Evolutionary conservation across 306 rosid genomes (phyloP), one percentile per base, ranked within the genome.

Genomic region (Psophocarpus tetragonolobus): DNA sequence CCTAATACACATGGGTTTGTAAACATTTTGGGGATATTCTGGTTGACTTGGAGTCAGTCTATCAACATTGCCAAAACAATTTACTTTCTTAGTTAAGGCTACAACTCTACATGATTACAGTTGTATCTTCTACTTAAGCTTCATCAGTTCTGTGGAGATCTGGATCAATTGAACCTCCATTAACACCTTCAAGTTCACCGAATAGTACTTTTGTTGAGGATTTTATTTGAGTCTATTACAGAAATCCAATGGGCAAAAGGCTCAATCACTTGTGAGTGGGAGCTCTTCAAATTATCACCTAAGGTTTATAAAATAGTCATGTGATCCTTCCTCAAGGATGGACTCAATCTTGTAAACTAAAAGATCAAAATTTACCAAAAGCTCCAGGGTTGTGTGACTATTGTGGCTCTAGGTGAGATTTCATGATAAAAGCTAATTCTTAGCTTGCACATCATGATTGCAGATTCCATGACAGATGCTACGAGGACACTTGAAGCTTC

Each of bases 391-490:
- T 60, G 36, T 61, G 24, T 53, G 39, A 38, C 24, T 74, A 45
- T 57, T 62, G 67, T 1, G 44, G 18, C 75, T 74, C 27, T 21
- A 23, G 42, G 26, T 73, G 23, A 80, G 20, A 75, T 47, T 69
- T 65, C 21, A 67, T 50, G 54, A 65, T 57, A 30, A 74, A 81
- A 78, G 72, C 77, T 69, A 53, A 83, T 73, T 33, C 11, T 50
- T 76, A 63, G 35, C 42, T 63, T 33, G 20, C 42, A 1, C 56
- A 27, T 32, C 56, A 66, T 76, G 71, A 41, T 79, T 51, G 44
- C 93, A 93, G 98, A 87, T 87, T 89, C 97, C n/a, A 41, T 63
- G 81, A 87, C 91, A 4, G 83, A 91, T 57, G 83, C 90, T 33
- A 80, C 84, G 0, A 84, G 97, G 73, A 85, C 88, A 1, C 91